Percentiles rank a stretch among this genome's conserved stretches.
phyloP scores from a whole-genome alignment of 371 early-diverging fungal genomes.

The Mortierella sp. region DNA sequence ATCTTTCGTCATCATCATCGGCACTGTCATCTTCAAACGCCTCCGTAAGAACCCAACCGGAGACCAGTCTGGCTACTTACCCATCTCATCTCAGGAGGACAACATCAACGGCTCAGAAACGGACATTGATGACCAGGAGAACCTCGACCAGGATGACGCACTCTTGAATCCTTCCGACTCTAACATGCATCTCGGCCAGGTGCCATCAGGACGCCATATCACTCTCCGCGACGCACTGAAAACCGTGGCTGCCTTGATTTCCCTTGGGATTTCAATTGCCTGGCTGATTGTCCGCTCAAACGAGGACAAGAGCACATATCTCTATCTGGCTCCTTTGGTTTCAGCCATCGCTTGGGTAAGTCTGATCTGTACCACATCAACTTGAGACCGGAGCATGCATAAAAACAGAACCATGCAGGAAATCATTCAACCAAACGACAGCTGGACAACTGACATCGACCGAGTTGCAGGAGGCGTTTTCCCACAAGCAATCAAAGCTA shows the following conservation, averaged over 20 bases:
- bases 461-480: not conserved
- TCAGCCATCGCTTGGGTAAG: conserved; percentile 50
- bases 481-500: not conserved
- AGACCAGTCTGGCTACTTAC: conserved; percentile 45
- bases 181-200: conserved; percentile 43
- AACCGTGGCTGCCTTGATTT: conserved; percentile 30
- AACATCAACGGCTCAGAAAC: conserved; percentile 28
- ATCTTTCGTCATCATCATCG: conserved; percentile 32
- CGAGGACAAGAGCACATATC: conserved; percentile 41
- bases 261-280: conserved; percentile 36
- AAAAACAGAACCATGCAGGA: not conserved
- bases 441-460: not conserved
- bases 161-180: conserved; percentile 15
- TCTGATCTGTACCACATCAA: not conserved
- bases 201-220: conserved; percentile 46
- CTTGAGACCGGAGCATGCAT: not conserved
- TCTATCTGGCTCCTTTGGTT: conserved; percentile 44
- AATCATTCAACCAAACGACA: not conserved
- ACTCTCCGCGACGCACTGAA: conserved; percentile 50
- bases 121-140: conserved; percentile 41
- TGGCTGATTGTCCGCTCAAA: conserved; percentile 43
- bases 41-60: conserved; percentile 37
- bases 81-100: conserved; percentile 40
- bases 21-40: conserved; percentile 28
- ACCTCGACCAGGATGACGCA: conserved; percentile 24